These are phyloP conservation scores for Annulohypoxylon bovei DNA, from an alignment of 495 filamentous ascomycete species.

Conservation along the genomic window DNA sequence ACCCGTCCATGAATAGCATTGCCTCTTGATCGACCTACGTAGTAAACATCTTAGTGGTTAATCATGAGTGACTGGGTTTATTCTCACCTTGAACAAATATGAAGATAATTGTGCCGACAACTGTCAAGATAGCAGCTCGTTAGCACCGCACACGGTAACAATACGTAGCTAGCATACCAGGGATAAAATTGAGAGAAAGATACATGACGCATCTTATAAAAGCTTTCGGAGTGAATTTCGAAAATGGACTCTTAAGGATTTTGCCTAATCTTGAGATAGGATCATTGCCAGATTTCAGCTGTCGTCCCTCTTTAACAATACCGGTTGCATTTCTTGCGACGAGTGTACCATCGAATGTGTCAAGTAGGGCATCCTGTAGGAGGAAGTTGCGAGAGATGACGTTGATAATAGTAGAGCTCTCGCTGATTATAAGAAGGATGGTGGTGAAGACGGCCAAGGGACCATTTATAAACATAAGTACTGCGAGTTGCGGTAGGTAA, in stretches of 20 bases:
- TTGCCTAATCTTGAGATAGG: conserved; percentile 78
- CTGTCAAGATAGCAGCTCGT: conserved; percentile 39
- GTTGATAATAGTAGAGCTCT: conserved; percentile 81
- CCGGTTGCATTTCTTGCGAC: conserved; percentile 62
- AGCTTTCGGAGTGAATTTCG: conserved; percentile 69
- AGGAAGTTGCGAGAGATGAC: conserved; percentile 78
- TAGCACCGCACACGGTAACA: neutral
- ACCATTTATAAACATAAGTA: conserved; percentile 84
- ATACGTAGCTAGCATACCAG: conserved; percentile 51
- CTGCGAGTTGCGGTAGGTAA: conserved; percentile 86
- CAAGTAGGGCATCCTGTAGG: conserved; percentile 80
- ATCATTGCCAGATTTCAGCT: conserved; percentile 69
- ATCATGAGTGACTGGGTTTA: neutral
- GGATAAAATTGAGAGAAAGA: conserved; percentile 92
- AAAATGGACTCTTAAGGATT: conserved; percentile 73
- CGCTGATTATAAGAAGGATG: conserved; percentile 78
- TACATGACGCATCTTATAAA: conserved; percentile 78
- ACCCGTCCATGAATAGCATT: conserved; percentile 51
- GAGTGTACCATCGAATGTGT: conserved; percentile 90
- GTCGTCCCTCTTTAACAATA: conserved; percentile 76
- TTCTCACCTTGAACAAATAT: conserved; percentile 73
- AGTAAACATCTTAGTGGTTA: conserved; percentile 21
- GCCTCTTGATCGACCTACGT: conserved; percentile 57
- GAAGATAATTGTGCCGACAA: conserved; percentile 85
- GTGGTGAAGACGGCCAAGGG: conserved; percentile 84